Conservation (phyloP, 2,329 filamentous ascomycete genomes). For the Neodidymelliopsis sp. region DNA sequence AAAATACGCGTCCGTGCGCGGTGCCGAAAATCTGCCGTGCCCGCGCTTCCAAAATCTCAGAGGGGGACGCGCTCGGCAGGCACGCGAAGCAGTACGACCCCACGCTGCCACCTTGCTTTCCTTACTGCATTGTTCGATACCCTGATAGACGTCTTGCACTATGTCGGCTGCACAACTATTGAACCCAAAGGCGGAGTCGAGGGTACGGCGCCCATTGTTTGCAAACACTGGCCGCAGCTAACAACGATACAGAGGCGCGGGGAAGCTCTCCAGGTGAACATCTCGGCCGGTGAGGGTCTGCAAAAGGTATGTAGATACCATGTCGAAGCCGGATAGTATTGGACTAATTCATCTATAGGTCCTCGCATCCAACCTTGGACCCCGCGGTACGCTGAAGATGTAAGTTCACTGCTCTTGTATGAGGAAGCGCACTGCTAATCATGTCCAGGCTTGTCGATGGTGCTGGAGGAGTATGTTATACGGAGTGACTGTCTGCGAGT, state of each 20-base stretch:
- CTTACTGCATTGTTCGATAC: constrained; percentile 32
- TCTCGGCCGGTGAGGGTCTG: constrained; percentile 88
- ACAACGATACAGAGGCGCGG: constrained; percentile 78
- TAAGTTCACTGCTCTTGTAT: constrained; percentile 63
- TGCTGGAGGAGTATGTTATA: constrained; percentile 61
- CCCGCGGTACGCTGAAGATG: constrained; percentile 96
- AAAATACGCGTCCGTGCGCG: constrained; percentile 9
- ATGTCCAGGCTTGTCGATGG: constrained; percentile 65
- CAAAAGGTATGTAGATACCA: constrained; percentile 49
- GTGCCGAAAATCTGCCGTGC: constrained; percentile 8
- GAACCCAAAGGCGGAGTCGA: constrained; percentile 98
- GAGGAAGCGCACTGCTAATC: constrained; percentile 48
- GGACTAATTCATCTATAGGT: constrained; percentile 68
- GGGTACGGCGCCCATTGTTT: constrained; percentile 65
- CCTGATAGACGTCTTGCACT: constrained; percentile 33
- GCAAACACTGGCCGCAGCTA: constrained; percentile 47
- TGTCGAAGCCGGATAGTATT: constrained; percentile 4
- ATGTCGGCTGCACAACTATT: constrained; percentile 99
- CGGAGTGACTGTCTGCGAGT: not conserved
- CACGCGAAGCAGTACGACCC: constrained; percentile 36
- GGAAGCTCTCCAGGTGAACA: constrained; percentile 97
- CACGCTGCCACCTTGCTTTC: constrained; percentile 28
- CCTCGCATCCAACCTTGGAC: constrained; percentile 93
- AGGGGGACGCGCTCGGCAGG: constrained; percentile 36
- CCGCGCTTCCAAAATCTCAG: constrained; percentile 33